These are phyloP conservation scores for Epicoccum nigrum DNA, from an alignment of 2,329 filamentous ascomycete species.

Conservation along the genomic window DNA sequence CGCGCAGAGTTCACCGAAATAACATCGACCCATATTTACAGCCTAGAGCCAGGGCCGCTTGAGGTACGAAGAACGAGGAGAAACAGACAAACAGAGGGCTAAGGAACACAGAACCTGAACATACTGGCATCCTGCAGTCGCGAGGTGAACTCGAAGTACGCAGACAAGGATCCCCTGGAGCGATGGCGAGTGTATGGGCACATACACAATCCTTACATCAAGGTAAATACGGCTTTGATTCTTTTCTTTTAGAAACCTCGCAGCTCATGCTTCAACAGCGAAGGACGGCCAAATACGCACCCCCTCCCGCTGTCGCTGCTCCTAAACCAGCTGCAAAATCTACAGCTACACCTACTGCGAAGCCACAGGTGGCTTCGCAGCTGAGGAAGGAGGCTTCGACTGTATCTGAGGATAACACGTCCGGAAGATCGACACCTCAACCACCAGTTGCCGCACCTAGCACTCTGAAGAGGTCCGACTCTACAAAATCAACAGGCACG, in stretches of 20 bases:
- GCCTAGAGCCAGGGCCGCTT: conserved; percentile 72
- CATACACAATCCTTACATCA: conserved; percentile 75
- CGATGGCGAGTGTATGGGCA: conserved; percentile 70
- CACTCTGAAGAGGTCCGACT: conserved; percentile 41
- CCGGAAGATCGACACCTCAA: conserved; percentile 44
- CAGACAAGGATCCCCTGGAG: conserved; percentile 65
- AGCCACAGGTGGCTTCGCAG: conserved; percentile 22
- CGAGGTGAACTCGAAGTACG: conserved; percentile 63
- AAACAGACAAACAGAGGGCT: conserved; percentile 45
- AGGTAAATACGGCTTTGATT: conserved; percentile 43
- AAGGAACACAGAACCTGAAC: conserved; percentile 63
- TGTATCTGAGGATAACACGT: conserved; percentile 43
- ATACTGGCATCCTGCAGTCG: conserved; percentile 72
- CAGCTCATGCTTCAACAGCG: conserved; percentile 48
- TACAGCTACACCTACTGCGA: conserved; percentile 28
- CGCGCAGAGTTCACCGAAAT: conserved; percentile 75
- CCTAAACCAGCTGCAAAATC: conserved; percentile 18
- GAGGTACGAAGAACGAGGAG: conserved; percentile 56
- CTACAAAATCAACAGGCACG: conserved; percentile 58
- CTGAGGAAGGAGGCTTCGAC: conserved; percentile 30
- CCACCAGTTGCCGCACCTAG: conserved; percentile 26
- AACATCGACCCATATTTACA: conserved; percentile 84
- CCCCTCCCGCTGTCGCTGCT: conserved; percentile 36
- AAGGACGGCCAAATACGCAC: conserved; percentile 46
- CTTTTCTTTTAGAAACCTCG: not conserved